A percentile compares a stretch with the other conserved stretches of the same genome.
Evolutionary conservation across 2,329 filamentous ascomycete species (phyloP).

Genomic region (Mollisia scopiformis): DNA sequence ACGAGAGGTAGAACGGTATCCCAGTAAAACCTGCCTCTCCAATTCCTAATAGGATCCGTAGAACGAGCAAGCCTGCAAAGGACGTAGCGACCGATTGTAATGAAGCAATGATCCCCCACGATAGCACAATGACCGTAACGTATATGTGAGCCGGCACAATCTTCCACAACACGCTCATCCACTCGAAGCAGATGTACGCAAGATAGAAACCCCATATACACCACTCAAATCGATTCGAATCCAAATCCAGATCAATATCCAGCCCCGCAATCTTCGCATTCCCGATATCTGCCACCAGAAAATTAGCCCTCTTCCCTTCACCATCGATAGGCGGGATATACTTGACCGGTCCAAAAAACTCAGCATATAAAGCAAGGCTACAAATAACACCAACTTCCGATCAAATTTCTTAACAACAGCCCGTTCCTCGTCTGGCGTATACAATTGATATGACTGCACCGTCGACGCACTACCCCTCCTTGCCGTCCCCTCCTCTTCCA

Average conservation of each 20-base stretch:
- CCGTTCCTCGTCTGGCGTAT: conserved; percentile 71
- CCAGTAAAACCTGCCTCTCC: conserved; percentile 69
- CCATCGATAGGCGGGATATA: conserved; percentile 42
- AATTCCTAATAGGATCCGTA: conserved; percentile 61
- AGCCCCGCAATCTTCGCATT: conserved; percentile 67
- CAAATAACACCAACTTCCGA: conserved; percentile 74
- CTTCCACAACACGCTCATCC: conserved; percentile 66
- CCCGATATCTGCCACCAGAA: conserved; percentile 54
- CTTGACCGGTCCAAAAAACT: conserved; percentile 87
- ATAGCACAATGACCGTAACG: conserved; percentile 65
- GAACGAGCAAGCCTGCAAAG: conserved; percentile 59
- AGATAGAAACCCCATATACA: conserved; percentile 64
- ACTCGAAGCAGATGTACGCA: conserved; percentile 66
- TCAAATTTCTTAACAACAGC: conserved; percentile 77
- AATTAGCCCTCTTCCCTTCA: not conserved
- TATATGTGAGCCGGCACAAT: conserved; percentile 63
- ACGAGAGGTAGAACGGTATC: conserved; percentile 65
- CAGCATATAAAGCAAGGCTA: conserved; percentile 81
- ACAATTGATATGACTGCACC: conserved; percentile 51
- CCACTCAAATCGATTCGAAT: conserved; percentile 60
- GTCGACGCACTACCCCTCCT: conserved; percentile 34
- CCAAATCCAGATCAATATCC: conserved; percentile 59
- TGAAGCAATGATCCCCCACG: conserved; percentile 80
- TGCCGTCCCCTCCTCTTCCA: conserved; percentile 11
- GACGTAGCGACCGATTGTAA: conserved; percentile 69